Base-by-base conservation (phyloP, 2,329 filamentous ascomycete genomes). In the Lithohypha guttulata region DNA sequence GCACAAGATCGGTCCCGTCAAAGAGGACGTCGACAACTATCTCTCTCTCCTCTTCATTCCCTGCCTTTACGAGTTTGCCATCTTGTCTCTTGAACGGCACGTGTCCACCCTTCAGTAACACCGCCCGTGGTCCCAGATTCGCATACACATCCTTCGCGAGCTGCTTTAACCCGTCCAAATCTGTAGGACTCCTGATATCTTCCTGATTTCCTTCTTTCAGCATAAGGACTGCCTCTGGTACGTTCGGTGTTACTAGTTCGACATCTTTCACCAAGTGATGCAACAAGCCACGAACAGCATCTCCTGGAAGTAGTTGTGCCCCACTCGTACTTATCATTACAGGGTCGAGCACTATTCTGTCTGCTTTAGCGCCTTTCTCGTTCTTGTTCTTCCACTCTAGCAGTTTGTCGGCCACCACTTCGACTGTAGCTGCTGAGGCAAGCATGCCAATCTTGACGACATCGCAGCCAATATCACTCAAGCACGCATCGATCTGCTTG, bases 81-180 rank as follows among this genome's bases (percentile, higher is more conserved):
- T 22, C 18, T 13, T 23, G 22, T 34, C 65, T 69, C 4, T 70
- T 77, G 47, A 96, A 72, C 1, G 89, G 86, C n/a, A 81, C 60
- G 61, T 96, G 91, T 0, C 89, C 89, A 28, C 89, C 89, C 61
- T 96, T 96, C 42, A 95, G 67, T 7, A 96, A 70, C 20, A 95
- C 81, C 64, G 81, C 86, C 47, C 74, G 72, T 0, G 86, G 79
- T 0, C 87, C 87, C 1, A 93, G 65, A 8, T 22, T 31, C 2
- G 60, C 57, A 26, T 77, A 73, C 6, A 94, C 67, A 9, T 65
- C 63, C 45, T 71, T 75, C 1, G 82, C 85, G 22, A 93, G 67
- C 1, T 60, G 54, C 49, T 85, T 76, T 27, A 95, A 60, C 29
- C 83, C 83, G 3, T 74, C 66, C 1, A 84, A 63, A 32, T 65